These are phyloP conservation scores for Waltergamsia citrina DNA, from an alignment of 2,329 filamentous ascomycete genomes.

Conservation along the genomic window DNA sequence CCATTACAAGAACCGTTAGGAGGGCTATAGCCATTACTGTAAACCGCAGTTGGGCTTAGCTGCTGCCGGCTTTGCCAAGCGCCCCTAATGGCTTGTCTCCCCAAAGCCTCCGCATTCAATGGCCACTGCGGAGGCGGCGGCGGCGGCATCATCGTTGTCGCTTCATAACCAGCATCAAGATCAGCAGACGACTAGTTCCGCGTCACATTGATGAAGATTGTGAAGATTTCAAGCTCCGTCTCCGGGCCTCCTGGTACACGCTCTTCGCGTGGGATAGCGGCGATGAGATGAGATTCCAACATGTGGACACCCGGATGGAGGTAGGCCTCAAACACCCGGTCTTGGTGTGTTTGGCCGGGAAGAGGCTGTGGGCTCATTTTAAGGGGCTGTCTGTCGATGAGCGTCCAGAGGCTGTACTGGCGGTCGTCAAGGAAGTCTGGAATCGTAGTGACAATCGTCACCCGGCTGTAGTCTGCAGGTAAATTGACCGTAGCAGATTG, in stretches of 20 bases:
- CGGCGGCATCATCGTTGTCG: not conserved
- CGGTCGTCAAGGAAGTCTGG: slow-evolving; percentile 53
- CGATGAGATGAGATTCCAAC: slow-evolving; percentile 70
- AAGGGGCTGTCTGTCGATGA: slow-evolving; percentile 58
- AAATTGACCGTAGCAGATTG: slow-evolving; percentile 67
- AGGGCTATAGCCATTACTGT: too few species aligned
- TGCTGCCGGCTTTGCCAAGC: too few species aligned
- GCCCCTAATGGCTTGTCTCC: too few species aligned
- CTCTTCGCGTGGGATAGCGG: slow-evolving; percentile 53
- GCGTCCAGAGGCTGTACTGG: slow-evolving; percentile 69
- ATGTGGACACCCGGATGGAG: slow-evolving; percentile 66
- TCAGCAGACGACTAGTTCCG: slow-evolving; percentile 23
- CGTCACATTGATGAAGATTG: slow-evolving; percentile 63
- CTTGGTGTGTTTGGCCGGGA: slow-evolving; percentile 45
- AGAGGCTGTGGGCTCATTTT: slow-evolving; percentile 34
- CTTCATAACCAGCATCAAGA: too few species aligned
- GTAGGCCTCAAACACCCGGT: slow-evolving; percentile 66
- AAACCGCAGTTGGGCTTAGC: too few species aligned
- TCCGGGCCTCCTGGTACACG: slow-evolving; percentile 48
- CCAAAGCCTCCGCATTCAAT: too few species aligned
- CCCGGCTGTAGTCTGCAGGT: slow-evolving; percentile 54
- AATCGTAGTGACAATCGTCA: slow-evolving; percentile 62
- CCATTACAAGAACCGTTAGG: too few species aligned
- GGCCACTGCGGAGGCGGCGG: too few species aligned
- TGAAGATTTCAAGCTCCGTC: slow-evolving; percentile 71